phyloP scores from a whole-genome alignment of 192 early-diverging fungal genomes.

The Podila epicladia region DNA sequence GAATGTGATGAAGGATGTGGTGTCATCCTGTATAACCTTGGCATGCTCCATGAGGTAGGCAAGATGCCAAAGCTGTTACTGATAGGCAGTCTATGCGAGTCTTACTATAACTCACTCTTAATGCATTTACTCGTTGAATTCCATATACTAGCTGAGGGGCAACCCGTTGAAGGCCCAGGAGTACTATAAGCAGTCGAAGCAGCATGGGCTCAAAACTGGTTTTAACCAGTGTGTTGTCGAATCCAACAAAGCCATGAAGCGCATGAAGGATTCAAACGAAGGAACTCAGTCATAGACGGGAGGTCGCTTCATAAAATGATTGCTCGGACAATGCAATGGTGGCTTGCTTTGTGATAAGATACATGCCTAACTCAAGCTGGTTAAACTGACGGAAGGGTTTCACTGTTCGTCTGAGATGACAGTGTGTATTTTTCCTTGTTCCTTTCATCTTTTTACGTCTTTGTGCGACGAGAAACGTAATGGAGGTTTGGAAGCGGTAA shows the following conservation, averaged over 20 bases:
- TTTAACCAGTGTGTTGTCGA: conserved; percentile 51
- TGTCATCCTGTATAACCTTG: conserved; percentile 64
- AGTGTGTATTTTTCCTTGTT: too few species aligned
- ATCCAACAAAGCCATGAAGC: conserved; percentile 52
- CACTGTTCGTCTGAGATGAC: too few species aligned
- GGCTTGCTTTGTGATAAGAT: too few species aligned
- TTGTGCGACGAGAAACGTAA: too few species aligned
- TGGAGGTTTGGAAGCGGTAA: too few species aligned
- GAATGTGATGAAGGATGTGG: conserved; percentile 64
- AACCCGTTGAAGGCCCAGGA: conserved; percentile 48
- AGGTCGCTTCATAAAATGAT: too few species aligned
- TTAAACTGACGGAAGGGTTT: too few species aligned
- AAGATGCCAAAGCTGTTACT: not conserved
- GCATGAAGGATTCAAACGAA: conserved; percentile 38
- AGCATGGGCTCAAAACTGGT: conserved; percentile 54
- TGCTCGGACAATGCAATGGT: too few species aligned
- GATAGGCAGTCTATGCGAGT: not conserved
- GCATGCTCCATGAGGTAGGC: conserved; percentile 67
- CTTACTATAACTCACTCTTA: too few species aligned
- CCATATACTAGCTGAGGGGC: conserved; percentile 46
- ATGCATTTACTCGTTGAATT: not conserved
- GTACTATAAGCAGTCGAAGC: conserved; percentile 52
- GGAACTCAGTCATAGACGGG: not conserved
- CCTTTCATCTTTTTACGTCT: too few species aligned
- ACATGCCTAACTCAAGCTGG: too few species aligned